These are phyloP conservation scores for Termitomyces sp. DNA, from an alignment of 768 basidiomycete species.

Conservation along the genomic window DNA sequence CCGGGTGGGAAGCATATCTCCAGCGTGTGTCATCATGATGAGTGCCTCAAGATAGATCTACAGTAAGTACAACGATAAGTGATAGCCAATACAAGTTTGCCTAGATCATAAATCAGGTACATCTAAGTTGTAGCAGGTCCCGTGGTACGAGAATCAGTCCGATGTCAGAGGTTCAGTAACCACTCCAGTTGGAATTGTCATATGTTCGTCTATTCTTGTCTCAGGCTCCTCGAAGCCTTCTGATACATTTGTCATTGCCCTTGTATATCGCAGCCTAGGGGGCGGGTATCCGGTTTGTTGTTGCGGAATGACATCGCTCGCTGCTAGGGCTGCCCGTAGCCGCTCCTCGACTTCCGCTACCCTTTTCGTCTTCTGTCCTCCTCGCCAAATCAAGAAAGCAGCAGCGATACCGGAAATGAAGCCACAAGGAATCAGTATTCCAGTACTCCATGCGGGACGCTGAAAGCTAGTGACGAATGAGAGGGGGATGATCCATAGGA, in stretches of 20 bases:
- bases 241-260: slow-evolving; percentile 4
- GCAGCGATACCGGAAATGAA: slow-evolving; percentile 77
- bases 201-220: slow-evolving; percentile 30
- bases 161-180: slow-evolving; percentile 13
- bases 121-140: neutral
- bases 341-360: slow-evolving; percentile 57
- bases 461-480: slow-evolving; percentile 35
- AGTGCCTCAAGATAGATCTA: slow-evolving; percentile 1
- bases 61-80: neutral
- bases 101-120: neutral
- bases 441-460: slow-evolving; percentile 67
- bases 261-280: neutral
- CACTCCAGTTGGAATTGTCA: slow-evolving; percentile 26
- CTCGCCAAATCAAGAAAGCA: slow-evolving; percentile 69
- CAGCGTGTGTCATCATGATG: slow-evolving; percentile 32
- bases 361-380: slow-evolving; percentile 64
- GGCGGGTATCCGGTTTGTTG: neutral
- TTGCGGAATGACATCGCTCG: neutral
- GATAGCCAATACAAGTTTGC: neutral
- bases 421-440: slow-evolving; percentile 60
- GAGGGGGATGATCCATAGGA: neutral
- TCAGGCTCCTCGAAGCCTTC: slow-evolving; percentile 15
- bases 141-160: neutral
- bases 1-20: slow-evolving; percentile 90
- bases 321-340: slow-evolving; percentile 41